Evolutionary conservation across 495 filamentous ascomycete species (phyloP).

Genomic region (Chlorociboria aeruginascens): DNA sequence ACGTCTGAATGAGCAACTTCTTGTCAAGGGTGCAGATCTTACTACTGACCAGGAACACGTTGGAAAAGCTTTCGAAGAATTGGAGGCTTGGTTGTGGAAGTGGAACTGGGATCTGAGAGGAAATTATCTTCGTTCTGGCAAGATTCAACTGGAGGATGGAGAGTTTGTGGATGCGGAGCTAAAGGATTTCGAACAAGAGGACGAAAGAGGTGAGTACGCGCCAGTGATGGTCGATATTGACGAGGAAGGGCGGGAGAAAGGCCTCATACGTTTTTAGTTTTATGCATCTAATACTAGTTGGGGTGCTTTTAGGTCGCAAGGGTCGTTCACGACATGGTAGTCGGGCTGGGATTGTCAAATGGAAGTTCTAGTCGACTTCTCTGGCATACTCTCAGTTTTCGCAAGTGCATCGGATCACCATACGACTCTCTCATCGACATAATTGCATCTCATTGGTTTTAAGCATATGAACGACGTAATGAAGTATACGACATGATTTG

Average conservation of each 20-base stretch:
- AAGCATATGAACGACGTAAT: constrained; percentile 3
- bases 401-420: constrained; percentile 8
- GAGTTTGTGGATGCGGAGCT: constrained; percentile 52
- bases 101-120: constrained; percentile 34
- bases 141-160: constrained; percentile 28
- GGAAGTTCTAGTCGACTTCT: constrained; percentile 12
- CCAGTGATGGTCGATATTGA: constrained; percentile 69
- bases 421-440: constrained; percentile 9
- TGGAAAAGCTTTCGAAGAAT: constrained; percentile 26
- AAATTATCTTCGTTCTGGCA: constrained; percentile 35
- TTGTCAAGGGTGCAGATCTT: constrained; percentile 18
- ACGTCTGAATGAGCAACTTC: constrained; percentile 26
- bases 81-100: constrained; percentile 33
- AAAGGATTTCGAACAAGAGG: constrained; percentile 62
- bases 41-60: constrained; percentile 24
- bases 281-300: constrained; percentile 12
- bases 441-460: constrained; percentile 2
- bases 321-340: constrained; percentile 6
- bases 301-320: constrained; percentile 9
- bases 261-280: constrained; percentile 32
- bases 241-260: constrained; percentile 33
- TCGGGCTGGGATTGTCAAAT: constrained; percentile 2
- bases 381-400: background rate
- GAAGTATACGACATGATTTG: constrained; percentile 6
- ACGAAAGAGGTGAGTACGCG: constrained; percentile 77